These are phyloP conservation scores for Lentithecium fluviatile DNA, from an alignment of 495 filamentous ascomycete species.

Conservation along the genomic window DNA sequence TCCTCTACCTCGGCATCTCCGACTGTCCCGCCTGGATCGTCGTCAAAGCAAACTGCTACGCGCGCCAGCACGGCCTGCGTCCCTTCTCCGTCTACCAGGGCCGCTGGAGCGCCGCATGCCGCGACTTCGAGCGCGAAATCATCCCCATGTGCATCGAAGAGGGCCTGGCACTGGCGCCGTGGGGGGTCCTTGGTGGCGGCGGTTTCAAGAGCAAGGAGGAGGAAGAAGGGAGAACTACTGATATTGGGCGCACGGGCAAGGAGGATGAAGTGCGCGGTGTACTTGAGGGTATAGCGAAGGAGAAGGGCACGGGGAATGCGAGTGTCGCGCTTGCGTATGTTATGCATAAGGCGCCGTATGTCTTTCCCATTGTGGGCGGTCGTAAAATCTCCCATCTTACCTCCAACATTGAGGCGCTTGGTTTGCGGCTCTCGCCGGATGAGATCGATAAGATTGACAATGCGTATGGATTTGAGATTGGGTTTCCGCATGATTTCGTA, in stretches of 20 bases:
- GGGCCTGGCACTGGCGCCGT: slow-evolving; percentile 36
- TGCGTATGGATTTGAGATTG: slow-evolving; percentile 44
- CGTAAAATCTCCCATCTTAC: slow-evolving; percentile 66
- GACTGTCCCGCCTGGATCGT: slow-evolving; percentile 67
- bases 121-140: slow-evolving; percentile 40
- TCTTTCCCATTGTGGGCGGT: slow-evolving; percentile 73
- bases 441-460: slow-evolving; percentile 66
- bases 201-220: slow-evolving; percentile 28
- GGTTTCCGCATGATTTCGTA: slow-evolving; percentile 60
- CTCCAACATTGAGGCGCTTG: slow-evolving; percentile 65
- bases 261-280: slow-evolving; percentile 48
- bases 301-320: slow-evolving; percentile 49
- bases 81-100: slow-evolving; percentile 38
- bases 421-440: slow-evolving; percentile 54
- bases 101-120: slow-evolving; percentile 27
- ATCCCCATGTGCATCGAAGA: slow-evolving; percentile 35
- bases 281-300: slow-evolving; percentile 59
- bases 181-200: slow-evolving; percentile 33
- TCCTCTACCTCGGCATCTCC: slow-evolving; percentile 63
- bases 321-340: slow-evolving; percentile 71
- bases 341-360: slow-evolving; percentile 68
- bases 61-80: slow-evolving; percentile 48
- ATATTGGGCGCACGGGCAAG: slow-evolving; percentile 16
- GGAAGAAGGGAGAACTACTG: slow-evolving; percentile 48
- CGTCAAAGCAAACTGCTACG: slow-evolving; percentile 58